These are phyloP conservation scores for Nemania diffusa DNA, from an alignment of 2,329 filamentous ascomycete genomes.

Conservation along the genomic window DNA sequence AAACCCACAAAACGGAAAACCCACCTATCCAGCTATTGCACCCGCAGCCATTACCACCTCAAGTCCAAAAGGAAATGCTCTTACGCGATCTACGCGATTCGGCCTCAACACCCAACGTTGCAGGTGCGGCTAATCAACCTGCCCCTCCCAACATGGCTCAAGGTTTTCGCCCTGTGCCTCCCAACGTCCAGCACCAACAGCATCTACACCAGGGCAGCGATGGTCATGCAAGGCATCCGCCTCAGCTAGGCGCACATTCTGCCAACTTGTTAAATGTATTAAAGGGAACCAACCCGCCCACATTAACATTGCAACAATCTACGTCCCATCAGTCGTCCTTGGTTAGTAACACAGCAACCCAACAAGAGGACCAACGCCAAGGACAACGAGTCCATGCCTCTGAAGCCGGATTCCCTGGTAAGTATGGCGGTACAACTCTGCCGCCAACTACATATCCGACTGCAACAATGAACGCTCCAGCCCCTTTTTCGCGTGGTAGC, in stretches of 20 bases:
- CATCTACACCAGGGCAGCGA: constrained; percentile 37
- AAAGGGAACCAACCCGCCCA: constrained; percentile 50
- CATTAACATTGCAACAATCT: constrained; percentile 32
- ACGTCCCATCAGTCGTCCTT: constrained; percentile 29
- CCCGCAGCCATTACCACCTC: constrained; percentile 65
- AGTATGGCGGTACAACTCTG: constrained; percentile 35
- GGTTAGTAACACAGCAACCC: constrained; percentile 15
- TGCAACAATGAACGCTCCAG: constrained; percentile 33
- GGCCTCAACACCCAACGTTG: constrained; percentile 49
- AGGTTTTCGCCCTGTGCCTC: constrained; percentile 36
- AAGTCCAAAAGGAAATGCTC: constrained; percentile 65
- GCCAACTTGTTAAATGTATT: constrained; percentile 55
- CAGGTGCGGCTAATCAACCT: constrained; percentile 37
- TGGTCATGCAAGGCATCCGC: constrained; percentile 21
- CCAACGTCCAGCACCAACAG: constrained; percentile 33
- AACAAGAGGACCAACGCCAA: constrained; percentile 30
- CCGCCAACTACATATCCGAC: constrained; percentile 25
- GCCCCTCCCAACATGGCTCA: constrained; percentile 34
- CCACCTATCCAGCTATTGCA: constrained; percentile 52
- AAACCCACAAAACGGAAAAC: constrained; percentile 47
- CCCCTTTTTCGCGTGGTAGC: constrained; percentile 29
- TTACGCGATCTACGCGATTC: constrained; percentile 54
- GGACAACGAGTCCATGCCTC: constrained; percentile 31
- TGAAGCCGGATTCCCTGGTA: constrained; percentile 28
- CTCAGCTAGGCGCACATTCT: constrained; percentile 45